Evolutionary conservation across 2,329 filamentous ascomycete species (phyloP).

Genomic region (Phoma sp.): DNA sequence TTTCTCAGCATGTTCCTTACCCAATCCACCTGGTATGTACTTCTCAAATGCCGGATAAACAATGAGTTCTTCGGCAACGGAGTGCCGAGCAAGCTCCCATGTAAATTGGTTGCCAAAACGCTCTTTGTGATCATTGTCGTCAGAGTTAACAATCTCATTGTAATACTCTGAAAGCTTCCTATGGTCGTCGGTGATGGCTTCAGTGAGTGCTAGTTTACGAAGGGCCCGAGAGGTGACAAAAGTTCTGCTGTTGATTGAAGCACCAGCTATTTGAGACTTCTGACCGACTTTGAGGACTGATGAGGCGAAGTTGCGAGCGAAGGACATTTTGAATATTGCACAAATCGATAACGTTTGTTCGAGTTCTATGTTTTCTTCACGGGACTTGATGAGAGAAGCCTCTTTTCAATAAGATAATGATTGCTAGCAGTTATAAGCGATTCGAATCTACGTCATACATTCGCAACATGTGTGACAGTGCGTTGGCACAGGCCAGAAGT

Average conservation of each 20-base stretch:
- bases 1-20: conserved; percentile 39
- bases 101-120: conserved; percentile 59
- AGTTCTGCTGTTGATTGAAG: neutral
- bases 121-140: conserved; percentile 51
- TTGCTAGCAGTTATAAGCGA: neutral
- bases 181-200: conserved; percentile 52
- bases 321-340: conserved; percentile 13
- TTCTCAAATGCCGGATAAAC: conserved; percentile 48
- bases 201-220: conserved; percentile 32
- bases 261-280: neutral
- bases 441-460: conserved; percentile 9
- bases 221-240: conserved; percentile 2
- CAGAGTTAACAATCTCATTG: conserved; percentile 48
- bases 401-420: neutral
- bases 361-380: neutral
- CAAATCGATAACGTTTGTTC: neutral
- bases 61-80: conserved; percentile 57
- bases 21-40: conserved; percentile 35
- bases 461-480: conserved; percentile 3
- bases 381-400: no score
- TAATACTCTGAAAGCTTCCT: conserved; percentile 52
- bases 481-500: neutral
- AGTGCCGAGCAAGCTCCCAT: conserved; percentile 60
- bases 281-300: conserved; percentile 13
- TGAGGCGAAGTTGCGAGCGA: conserved; percentile 11